Conservation (phyloP, 169 alveolate genomes). For the Plasmodium chabaudi region DNA sequence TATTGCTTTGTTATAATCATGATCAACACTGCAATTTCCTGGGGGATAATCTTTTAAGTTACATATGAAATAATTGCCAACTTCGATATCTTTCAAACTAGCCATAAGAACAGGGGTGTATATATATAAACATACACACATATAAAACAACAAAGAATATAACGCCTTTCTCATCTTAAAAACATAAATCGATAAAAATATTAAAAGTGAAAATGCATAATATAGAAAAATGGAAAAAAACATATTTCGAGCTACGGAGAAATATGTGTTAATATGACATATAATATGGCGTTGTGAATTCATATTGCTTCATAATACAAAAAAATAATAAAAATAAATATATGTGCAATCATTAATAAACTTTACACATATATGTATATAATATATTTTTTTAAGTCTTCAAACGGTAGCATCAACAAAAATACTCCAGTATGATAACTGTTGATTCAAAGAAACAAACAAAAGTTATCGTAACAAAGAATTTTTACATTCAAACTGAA, state of each 20-base stretch:
- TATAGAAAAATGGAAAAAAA: conserved; percentile 18
- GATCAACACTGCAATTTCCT: conserved; percentile 26
- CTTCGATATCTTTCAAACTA: conserved; percentile 21
- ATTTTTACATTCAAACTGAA: too few relatives aligned
- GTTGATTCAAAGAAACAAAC: too few relatives aligned
- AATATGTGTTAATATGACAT: background rate
- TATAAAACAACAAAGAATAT: conserved; percentile 15
- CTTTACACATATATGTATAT: too few relatives aligned
- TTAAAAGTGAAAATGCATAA: conserved; percentile 31
- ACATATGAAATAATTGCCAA: conserved; percentile 65
- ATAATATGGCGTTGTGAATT: background rate
- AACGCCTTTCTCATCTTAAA: conserved; percentile 51
- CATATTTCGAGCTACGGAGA: conserved; percentile 8
- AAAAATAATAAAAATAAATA: too few relatives aligned
- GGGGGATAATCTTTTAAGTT: conserved; percentile 44
- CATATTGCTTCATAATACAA: too few relatives aligned
- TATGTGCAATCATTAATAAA: too few relatives aligned
- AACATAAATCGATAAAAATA: conserved; percentile 33
- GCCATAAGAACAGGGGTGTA: conserved; percentile 14
- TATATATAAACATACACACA: conserved; percentile 9
- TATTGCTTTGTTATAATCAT: conserved; percentile 23
- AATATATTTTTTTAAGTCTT: too few relatives aligned
- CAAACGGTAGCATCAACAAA: too few relatives aligned
- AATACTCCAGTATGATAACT: too few relatives aligned
- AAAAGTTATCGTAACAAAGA: too few relatives aligned